Evolutionary conservation across 2,329 filamentous ascomycete species (phyloP).

Genomic region (Colletotrichum navitas): DNA sequence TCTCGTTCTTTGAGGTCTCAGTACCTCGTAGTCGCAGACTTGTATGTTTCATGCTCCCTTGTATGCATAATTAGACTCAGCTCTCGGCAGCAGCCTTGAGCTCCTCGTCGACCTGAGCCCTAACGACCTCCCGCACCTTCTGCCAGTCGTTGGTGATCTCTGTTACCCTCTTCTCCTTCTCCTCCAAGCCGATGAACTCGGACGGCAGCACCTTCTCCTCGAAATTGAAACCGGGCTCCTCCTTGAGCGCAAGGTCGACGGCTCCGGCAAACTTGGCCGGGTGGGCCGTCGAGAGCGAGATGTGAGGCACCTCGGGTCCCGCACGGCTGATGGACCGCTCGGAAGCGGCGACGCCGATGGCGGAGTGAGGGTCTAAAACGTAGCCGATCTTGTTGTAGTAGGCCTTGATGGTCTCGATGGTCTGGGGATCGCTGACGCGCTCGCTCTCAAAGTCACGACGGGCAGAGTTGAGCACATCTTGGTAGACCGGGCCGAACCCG

Average conservation of each 20-base stretch:
- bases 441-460: constrained; percentile 86
- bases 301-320: constrained; percentile 70
- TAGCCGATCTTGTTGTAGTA: constrained; percentile 75
- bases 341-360: constrained; percentile 86
- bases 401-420: constrained; percentile 72
- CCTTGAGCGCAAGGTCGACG: constrained; percentile 82
- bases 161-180: constrained; percentile 80
- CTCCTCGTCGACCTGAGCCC: constrained; percentile 78
- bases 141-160: constrained; percentile 79
- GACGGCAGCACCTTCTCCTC: constrained; percentile 78
- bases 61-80: constrained; percentile 14
- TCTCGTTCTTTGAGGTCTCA: background rate
- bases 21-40: background rate
- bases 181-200: constrained; percentile 84
- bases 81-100: constrained; percentile 50
- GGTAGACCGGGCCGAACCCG: constrained; percentile 82
- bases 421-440: constrained; percentile 75
- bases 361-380: constrained; percentile 92
- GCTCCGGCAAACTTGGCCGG: constrained; percentile 94
- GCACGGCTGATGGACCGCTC: constrained; percentile 73
- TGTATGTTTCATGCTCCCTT: constrained; percentile 7
- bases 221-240: constrained; percentile 81
- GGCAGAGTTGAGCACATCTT: constrained; percentile 78
- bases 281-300: constrained; percentile 92
- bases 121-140: constrained; percentile 80